Evolutionary conservation across 768 basidiomycete genomes (phyloP), one percentile per base, ranked within the genome.

Genomic region (Lentinula lateritia): DNA sequence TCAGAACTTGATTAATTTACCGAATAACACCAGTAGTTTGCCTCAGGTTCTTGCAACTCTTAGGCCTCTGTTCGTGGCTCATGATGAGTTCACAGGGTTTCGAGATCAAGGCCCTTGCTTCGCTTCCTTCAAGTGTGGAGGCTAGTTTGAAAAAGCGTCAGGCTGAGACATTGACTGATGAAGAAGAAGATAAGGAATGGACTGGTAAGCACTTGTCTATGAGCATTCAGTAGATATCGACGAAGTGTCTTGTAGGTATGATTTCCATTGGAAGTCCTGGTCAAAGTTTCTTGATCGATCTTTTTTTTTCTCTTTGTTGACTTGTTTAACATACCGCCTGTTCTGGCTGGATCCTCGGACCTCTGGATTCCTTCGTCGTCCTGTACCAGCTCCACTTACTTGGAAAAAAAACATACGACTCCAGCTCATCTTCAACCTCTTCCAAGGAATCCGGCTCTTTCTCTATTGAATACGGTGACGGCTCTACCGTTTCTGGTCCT

Each of bases 391-490:
- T 70, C 66, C 23, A 67, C 67, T 32, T 77, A 75, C 67, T 61
- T 64, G 5, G 60, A 66, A 16, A 75, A 76, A 61, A 68, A 59
- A 62, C 58, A 23, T 78, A 74, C 67, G 62, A 71, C 60, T 66
- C 76, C 2, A 12, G 50, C 23, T 20, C 60, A 34, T 73, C 72
- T 28, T 70, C 73, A 0, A 75, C 77, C 1, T 67, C 76, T 1
- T 57, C 50, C 6, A 68, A 72, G 63, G 59, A 71, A 18, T 56
- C 65, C 16, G 68, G 72, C 42, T 64, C 67, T 3, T 80, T 82
- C 67, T 66, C 62, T n/a, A 72, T 83, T 50, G 41, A 63, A 16
- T 82, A 80, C 63, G 81, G 79, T 43, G 81, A 83, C 58, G 79
- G 80, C 1, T 76, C 74, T 0, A 68, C 71, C 1, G 78, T 78